Percentiles rank a stretch among this genome's conserved stretches.
Evolutionary conservation across 148 eudicot genomes (phyloP).

Genomic region (Polygonum maritimum): DNA sequence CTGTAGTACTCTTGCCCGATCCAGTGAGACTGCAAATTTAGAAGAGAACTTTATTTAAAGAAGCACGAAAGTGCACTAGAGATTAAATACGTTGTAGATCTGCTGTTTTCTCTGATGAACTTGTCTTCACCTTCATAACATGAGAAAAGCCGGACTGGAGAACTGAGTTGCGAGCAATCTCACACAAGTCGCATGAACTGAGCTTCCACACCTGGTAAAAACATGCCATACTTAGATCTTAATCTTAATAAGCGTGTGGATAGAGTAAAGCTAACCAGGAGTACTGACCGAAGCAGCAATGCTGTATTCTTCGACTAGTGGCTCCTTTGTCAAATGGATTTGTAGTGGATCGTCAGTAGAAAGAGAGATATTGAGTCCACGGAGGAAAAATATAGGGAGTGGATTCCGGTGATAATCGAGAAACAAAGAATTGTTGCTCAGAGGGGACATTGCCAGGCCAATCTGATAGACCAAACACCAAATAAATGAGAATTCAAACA

Average conservation of each 20-base stretch:
- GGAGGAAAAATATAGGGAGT: slow-evolving; percentile 68
- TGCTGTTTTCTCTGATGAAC: not conserved
- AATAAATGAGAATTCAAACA: not conserved
- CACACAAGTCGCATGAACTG: slow-evolving; percentile 92
- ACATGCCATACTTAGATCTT: not conserved
- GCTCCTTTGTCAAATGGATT: slow-evolving; percentile 80
- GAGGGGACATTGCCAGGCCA: slow-evolving; percentile 77
- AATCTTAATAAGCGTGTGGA: not conserved
- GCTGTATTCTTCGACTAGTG: slow-evolving; percentile 75
- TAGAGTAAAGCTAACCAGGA: slow-evolving; percentile 10
- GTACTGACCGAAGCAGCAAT: slow-evolving; percentile 84
- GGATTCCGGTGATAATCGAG: slow-evolving; percentile 80
- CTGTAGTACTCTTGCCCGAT: slow-evolving; percentile 78
- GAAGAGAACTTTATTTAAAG: not conserved
- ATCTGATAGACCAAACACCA: slow-evolving; percentile 27
- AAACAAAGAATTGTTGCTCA: slow-evolving; percentile 79
- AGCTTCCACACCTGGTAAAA: slow-evolving; percentile 80
- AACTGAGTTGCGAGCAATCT: slow-evolving; percentile 96
- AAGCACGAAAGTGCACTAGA: not conserved
- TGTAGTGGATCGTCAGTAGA: slow-evolving; percentile 79
- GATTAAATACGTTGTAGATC: not conserved
- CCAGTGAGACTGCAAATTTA: slow-evolving; percentile 69
- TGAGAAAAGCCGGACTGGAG: slow-evolving; percentile 97
- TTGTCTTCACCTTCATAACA: slow-evolving; percentile 64
- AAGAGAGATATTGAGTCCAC: slow-evolving; percentile 77